A percentile compares a stretch with the other conserved stretches of the same genome.
These are phyloP conservation scores for Kokia cookei DNA, from an alignment of 441 rosid genomes.

Conservation along the genomic window DNA sequence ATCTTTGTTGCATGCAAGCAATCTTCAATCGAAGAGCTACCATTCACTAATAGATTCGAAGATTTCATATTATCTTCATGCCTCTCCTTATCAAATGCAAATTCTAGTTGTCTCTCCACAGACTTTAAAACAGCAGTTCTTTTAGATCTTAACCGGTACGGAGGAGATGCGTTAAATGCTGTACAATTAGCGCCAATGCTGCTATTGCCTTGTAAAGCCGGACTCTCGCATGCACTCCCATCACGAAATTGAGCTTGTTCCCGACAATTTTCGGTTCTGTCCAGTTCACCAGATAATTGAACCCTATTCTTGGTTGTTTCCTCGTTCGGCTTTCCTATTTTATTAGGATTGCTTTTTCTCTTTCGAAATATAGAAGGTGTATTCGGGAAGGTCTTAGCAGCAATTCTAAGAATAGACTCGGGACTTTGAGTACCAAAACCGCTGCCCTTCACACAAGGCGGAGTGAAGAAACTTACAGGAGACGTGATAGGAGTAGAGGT, in stretches of 20 bases:
- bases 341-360: slow-evolving; percentile 38
- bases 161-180: slow-evolving; percentile 78
- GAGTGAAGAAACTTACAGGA: slow-evolving; percentile 76
- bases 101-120: slow-evolving; percentile 90
- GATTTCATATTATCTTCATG: slow-evolving; percentile 27
- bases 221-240: slow-evolving; percentile 31
- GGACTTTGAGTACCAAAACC: slow-evolving; percentile 48
- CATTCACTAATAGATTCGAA: slow-evolving; percentile 28
- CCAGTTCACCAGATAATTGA: slow-evolving; percentile 14
- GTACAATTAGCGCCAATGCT: slow-evolving; percentile 22
- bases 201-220: slow-evolving; percentile 26
- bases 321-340: slow-evolving; percentile 17
- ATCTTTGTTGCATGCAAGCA: slow-evolving; percentile 22
- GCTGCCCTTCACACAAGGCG: slow-evolving; percentile 55
- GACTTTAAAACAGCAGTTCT: slow-evolving; percentile 75
- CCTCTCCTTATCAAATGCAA: slow-evolving; percentile 46
- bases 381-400: slow-evolving; percentile 76
- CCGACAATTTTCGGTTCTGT: slow-evolving; percentile 24
- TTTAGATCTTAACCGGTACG: slow-evolving; percentile 80
- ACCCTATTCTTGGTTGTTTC: slow-evolving; percentile 19
- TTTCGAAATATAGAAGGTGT: slow-evolving; percentile 90
- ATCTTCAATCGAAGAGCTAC: slow-evolving; percentile 34
- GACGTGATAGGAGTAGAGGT: slow-evolving; percentile 45
- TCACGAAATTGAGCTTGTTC: slow-evolving; percentile 30
- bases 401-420: slow-evolving; percentile 66